These are phyloP conservation scores for Metroxylon sagu DNA, from an alignment of 176 grass and related monocot species.

Conservation along the genomic window DNA sequence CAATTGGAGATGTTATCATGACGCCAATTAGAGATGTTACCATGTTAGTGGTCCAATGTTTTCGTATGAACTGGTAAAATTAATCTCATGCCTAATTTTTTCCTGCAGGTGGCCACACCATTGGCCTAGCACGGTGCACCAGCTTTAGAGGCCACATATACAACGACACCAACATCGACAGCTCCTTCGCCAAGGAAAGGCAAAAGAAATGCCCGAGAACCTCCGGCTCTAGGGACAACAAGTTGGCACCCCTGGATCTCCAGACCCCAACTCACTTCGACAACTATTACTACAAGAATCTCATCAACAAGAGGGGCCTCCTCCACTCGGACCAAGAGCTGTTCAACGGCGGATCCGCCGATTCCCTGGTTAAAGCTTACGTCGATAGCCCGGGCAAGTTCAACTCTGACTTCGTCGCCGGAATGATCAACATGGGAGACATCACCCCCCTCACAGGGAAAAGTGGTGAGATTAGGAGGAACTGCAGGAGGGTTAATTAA, in stretches of 20 bases:
- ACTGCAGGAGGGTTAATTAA: too few relatives aligned
- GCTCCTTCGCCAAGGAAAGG: neutral
- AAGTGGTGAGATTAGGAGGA: too few relatives aligned
- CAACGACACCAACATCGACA: constrained; percentile 11
- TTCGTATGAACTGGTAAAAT: too few relatives aligned
- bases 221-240: neutral
- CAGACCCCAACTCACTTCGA: constrained; percentile 1
- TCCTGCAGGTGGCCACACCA: neutral
- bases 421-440: too few relatives aligned
- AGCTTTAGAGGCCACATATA: constrained; percentile 3
- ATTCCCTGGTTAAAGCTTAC: neutral
- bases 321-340: constrained; percentile 11
- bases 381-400: too few relatives aligned
- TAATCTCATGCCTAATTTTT: too few relatives aligned
- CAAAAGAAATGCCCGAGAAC: neutral
- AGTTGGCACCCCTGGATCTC: constrained; percentile 3
- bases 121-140: neutral
- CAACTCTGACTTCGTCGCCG: too few relatives aligned
- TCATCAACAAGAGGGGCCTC: constrained; percentile 2
- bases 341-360: neutral
- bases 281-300: constrained; percentile 6
- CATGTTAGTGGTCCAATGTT: too few relatives aligned
- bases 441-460: too few relatives aligned
- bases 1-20: too few relatives aligned
- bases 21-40: too few relatives aligned